Conservation (phyloP, 805 yeast species). For the Saccharomycopsis vini region DNA sequence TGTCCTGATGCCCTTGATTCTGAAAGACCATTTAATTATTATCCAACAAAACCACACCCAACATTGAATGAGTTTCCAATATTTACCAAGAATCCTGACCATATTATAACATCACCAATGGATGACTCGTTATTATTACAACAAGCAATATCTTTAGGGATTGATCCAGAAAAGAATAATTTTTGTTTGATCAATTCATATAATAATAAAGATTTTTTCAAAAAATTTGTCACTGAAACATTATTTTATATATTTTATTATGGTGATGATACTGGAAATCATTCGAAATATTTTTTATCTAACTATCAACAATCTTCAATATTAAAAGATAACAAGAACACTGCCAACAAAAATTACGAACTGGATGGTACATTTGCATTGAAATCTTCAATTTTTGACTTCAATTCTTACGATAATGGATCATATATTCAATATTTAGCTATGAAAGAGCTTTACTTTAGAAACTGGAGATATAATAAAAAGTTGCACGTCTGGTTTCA, state of each 20-base stretch:
- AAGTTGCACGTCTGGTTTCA: slow-evolving; percentile 76
- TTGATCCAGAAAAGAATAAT: slow-evolving; percentile 24
- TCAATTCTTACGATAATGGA: slow-evolving; percentile 36
- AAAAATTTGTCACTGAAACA: slow-evolving; percentile 77
- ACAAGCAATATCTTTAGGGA: too few relatives aligned
- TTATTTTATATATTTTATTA: slow-evolving; percentile 89
- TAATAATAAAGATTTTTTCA: slow-evolving; percentile 50
- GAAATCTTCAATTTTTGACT: slow-evolving; percentile 5
- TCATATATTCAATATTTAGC: slow-evolving; percentile 66
- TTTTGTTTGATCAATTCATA: slow-evolving; percentile 44
- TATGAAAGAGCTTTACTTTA: slow-evolving; percentile 63
- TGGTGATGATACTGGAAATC: slow-evolving; percentile 20
- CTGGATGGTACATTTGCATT: neutral
- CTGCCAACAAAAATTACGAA: neutral
- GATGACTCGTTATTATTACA: too few relatives aligned
- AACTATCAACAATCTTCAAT: too few relatives aligned
- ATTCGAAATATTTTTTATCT: slow-evolving; percentile 29
- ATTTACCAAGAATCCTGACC: slow-evolving; percentile 10
- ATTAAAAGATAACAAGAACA: too few relatives aligned
- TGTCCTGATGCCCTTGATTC: slow-evolving; percentile 94
- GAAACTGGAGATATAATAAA: slow-evolving; percentile 67
- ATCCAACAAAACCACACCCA: slow-evolving; percentile 79
- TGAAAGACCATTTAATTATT: slow-evolving; percentile 61
- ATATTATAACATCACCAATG: slow-evolving; percentile 3
- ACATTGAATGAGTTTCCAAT: slow-evolving; percentile 80